Conservation (phyloP, 495 filamentous ascomycete species). For the Penicillium coprophilum region DNA sequence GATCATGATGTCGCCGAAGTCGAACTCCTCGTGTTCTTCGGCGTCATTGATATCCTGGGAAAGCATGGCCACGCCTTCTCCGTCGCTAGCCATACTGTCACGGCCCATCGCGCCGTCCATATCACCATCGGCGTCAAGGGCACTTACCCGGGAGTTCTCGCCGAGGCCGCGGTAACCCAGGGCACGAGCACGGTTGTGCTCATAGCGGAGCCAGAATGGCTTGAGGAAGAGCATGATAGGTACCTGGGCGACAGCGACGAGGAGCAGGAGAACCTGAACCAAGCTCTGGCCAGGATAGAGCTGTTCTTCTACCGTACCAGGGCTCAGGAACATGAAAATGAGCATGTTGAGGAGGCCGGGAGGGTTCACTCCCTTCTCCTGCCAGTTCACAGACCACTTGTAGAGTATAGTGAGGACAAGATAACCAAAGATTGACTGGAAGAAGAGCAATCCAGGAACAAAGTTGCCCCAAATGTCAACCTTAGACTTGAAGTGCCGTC, state of each 20-base stretch:
- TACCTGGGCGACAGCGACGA: conserved; percentile 81
- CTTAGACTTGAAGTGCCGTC: conserved; percentile 86
- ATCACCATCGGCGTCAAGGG: conserved; percentile 77
- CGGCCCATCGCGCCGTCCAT: conserved; percentile 53
- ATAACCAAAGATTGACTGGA: conserved; percentile 98
- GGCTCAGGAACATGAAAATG: conserved; percentile 98
- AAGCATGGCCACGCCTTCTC: conserved; percentile 90
- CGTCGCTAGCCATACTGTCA: conserved; percentile 72
- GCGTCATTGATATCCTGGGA: conserved; percentile 76
- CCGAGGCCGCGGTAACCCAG: conserved; percentile 90
- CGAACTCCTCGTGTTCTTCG: conserved; percentile 89
- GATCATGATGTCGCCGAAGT: conserved; percentile 95
- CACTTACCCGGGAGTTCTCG: conserved; percentile 79
- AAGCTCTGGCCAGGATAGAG: conserved; percentile 74
- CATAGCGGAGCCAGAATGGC: conserved; percentile 87
- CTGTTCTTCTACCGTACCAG: conserved; percentile 68
- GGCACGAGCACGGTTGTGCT: conserved; percentile 85
- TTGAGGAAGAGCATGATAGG: conserved; percentile 92
- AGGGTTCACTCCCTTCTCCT: conserved; percentile 58
- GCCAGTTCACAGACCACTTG: conserved; percentile 95
- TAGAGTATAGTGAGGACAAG: conserved; percentile 90
- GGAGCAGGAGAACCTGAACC: conserved; percentile 76
- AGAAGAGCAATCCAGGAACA: conserved; percentile 97
- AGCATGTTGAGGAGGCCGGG: conserved; percentile 96
- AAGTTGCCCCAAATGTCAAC: conserved; percentile 98